Conservation (phyloP, 441 rosid species). For the Bocquillonia castaneifolia region DNA sequence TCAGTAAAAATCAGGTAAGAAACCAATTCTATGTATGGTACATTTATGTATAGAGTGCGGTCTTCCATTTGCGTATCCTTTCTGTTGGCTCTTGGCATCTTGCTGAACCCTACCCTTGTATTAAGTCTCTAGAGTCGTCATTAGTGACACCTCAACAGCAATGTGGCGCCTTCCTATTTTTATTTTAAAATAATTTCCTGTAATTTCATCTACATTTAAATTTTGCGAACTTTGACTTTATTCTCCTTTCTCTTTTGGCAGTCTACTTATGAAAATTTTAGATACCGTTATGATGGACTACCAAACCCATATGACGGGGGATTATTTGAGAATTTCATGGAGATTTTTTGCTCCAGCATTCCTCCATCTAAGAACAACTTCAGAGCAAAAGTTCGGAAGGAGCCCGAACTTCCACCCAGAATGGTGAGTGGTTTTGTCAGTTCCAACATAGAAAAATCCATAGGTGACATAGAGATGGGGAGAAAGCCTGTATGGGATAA, state of each 20-base stretch:
- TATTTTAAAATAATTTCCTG: background rate
- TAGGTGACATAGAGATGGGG: slow-evolving; percentile 73
- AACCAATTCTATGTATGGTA: slow-evolving; percentile 8
- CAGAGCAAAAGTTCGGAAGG: slow-evolving; percentile 58
- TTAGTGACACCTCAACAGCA: background rate
- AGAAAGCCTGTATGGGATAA: slow-evolving; percentile 75
- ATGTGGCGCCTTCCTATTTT: background rate
- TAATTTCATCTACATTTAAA: background rate
- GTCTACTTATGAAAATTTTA: slow-evolving; percentile 91
- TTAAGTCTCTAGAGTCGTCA: no score
- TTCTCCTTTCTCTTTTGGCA: slow-evolving; percentile 30
- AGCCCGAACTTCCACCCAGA: slow-evolving; percentile 52
- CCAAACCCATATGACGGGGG: slow-evolving; percentile 82
- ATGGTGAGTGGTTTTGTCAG: slow-evolving; percentile 36
- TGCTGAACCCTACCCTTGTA: background rate
- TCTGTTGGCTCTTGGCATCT: slow-evolving; percentile 1
- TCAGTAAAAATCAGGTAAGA: slow-evolving; percentile 85
- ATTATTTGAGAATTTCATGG: slow-evolving; percentile 54
- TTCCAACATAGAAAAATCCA: slow-evolving; percentile 53
- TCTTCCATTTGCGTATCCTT: slow-evolving; percentile 5
- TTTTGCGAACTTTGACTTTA: background rate
- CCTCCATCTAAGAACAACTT: slow-evolving; percentile 66
- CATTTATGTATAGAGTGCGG: background rate
- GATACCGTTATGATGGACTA: slow-evolving; percentile 72
- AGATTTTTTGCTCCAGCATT: slow-evolving; percentile 58